Evolutionary conservation across 2,329 filamentous ascomycete genomes (phyloP).

Genomic region (Plenodomus tracheiphilus): DNA sequence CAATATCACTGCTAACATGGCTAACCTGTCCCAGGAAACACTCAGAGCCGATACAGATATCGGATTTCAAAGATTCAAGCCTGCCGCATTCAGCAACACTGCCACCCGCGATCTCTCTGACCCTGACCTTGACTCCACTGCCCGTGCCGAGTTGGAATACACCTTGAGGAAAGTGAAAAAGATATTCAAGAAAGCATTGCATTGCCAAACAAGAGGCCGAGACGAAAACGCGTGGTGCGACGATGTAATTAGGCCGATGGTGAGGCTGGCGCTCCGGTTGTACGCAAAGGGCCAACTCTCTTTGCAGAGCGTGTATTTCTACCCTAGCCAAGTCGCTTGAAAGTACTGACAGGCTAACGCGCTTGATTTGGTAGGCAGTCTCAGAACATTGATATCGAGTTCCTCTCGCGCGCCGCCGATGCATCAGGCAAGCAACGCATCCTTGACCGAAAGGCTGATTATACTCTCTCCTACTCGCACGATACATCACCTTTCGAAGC

Average conservation of each 20-base stretch:
- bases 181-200: not conserved
- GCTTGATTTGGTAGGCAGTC: slow-evolving; percentile 3
- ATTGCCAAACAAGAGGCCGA: slow-evolving; percentile 6
- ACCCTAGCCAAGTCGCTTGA: slow-evolving; percentile 1
- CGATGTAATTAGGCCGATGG: slow-evolving; percentile 9
- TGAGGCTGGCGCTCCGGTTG: slow-evolving; percentile 9
- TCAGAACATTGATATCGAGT: slow-evolving; percentile 2
- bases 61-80: slow-evolving; percentile 6
- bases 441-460: slow-evolving; percentile 7
- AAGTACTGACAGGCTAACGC: slow-evolving; percentile 1
- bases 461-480: slow-evolving; percentile 8
- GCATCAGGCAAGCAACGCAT: not conserved
- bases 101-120: not conserved
- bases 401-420: slow-evolving; percentile 1
- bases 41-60: slow-evolving; percentile 1
- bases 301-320: slow-evolving; percentile 8
- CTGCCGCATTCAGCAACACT: slow-evolving; percentile 7
- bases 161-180: slow-evolving; percentile 11
- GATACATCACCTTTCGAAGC: slow-evolving; percentile 1
- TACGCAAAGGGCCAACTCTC: slow-evolving; percentile 8
- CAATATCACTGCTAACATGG: not conserved
- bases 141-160: slow-evolving; percentile 6
- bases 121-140: slow-evolving; percentile 1
- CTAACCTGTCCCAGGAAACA: not conserved
- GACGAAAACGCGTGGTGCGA: slow-evolving; percentile 15